These are phyloP conservation scores for Salicornia ramosissima DNA, from an alignment of 148 eudicot species.

Conservation along the genomic window DNA sequence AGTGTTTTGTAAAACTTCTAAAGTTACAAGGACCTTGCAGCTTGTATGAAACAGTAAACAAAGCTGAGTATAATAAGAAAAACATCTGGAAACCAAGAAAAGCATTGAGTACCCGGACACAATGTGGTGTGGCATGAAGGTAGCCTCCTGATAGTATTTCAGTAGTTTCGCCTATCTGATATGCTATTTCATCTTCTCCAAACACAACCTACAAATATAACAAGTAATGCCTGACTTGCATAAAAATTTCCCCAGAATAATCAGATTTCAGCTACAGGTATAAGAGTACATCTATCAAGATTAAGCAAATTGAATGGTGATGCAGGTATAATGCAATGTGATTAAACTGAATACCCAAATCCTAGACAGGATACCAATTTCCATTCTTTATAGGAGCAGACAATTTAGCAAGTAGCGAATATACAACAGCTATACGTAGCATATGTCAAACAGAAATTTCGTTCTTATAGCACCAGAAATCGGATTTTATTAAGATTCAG, in stretches of 20 bases:
- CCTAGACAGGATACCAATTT: too few species aligned
- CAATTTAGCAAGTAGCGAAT: too few species aligned
- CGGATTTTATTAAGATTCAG: background rate
- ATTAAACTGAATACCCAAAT: too few species aligned
- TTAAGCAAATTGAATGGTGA: background rate
- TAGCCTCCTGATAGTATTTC: slow-evolving; percentile 89
- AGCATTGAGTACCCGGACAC: slow-evolving; percentile 61
- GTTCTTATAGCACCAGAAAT: too few species aligned
- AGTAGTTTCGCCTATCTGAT: slow-evolving; percentile 92
- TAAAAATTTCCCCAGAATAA: background rate
- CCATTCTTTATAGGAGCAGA: background rate
- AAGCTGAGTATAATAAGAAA: background rate
- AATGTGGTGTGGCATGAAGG: slow-evolving; percentile 96
- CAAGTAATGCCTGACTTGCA: slow-evolving; percentile 4
- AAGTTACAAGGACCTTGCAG: background rate
- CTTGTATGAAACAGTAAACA: slow-evolving; percentile 7
- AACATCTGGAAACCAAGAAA: background rate
- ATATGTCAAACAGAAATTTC: too few species aligned
- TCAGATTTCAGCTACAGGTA: background rate
- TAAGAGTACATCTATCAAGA: background rate
- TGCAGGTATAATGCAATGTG: background rate
- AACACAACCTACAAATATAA: slow-evolving; percentile 52
- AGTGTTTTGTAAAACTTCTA: background rate
- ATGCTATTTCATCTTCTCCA: slow-evolving; percentile 92
- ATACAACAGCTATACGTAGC: too few species aligned